These are phyloP conservation scores for Nakazawaea laoshanensis DNA, from an alignment of 805 yeast genomes.

Conservation along the genomic window DNA sequence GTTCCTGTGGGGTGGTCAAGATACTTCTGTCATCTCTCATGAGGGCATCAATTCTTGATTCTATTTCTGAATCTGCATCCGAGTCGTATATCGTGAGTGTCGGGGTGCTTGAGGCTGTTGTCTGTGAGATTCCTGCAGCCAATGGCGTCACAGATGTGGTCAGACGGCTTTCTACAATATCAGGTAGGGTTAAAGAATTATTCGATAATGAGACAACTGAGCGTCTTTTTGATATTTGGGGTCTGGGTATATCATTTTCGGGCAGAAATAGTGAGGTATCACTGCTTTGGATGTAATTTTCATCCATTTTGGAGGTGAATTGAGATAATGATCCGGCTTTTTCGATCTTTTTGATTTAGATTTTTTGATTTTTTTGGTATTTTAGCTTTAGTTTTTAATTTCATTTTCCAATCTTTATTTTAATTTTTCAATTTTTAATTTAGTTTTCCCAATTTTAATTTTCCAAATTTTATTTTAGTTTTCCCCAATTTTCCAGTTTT, in stretches of 20 bases:
- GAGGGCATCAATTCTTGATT: constrained; percentile 6
- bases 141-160: constrained; percentile 6
- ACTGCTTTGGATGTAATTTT: constrained; percentile 2
- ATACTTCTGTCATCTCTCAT: constrained; percentile 10
- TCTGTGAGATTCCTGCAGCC: background rate
- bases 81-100: constrained; percentile 20
- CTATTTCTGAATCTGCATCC: constrained; percentile 11
- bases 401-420: too few relatives aligned
- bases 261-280: background rate
- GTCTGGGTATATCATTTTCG: too few relatives aligned
- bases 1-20: too few relatives aligned
- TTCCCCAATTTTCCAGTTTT: too few relatives aligned
- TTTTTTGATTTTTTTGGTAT: too few relatives aligned
- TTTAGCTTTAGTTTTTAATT: too few relatives aligned
- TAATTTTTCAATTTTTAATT: too few relatives aligned
- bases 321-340: too few relatives aligned
- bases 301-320: constrained; percentile 3
- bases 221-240: constrained; percentile 3
- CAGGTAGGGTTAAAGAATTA: constrained; percentile 7
- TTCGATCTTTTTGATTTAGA: too few relatives aligned
- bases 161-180: constrained; percentile 3
- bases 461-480: too few relatives aligned
- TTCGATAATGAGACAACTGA: constrained; percentile 6
- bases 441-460: too few relatives aligned
- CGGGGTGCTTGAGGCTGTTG: constrained; percentile 10